Base-by-base conservation (phyloP, 2,329 filamentous ascomycete species). In the Tolypocladium sp. region DNA sequence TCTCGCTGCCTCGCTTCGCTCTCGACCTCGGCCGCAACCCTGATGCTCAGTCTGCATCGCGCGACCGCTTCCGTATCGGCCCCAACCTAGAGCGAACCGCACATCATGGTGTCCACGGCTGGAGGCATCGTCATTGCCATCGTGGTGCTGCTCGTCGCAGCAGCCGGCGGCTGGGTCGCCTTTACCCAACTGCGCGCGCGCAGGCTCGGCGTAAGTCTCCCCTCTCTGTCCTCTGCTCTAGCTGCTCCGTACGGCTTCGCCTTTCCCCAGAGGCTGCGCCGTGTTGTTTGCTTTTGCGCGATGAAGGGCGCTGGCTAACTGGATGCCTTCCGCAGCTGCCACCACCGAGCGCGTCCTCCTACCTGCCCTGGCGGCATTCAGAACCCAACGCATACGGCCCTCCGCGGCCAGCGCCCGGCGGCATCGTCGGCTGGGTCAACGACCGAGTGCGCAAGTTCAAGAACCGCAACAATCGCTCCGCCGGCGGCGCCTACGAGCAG, bases 71-170 rank as follows among this genome's bases (percentile, higher is more conserved):
- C 53, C 25, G 35, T 25, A 38, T 44, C 54, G 54, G 54, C 6
- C 25, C 27, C 40, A 12, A 41, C 38, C 10, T 44, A 44, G n/a
- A 35, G 49, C 49, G 30, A 53, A 35, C 20, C 20, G 30, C 20
- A 15, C 62, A 76, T 64, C 62, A 86, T 86, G 81, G 77, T 81
- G 69, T 80, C 80, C 63, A 76, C 82, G 56, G 78, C 82, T 64
- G 86, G 87, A 69, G 82, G 87, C 63, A 85, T 92, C 76, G 82
- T 92, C 71, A 85, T 95, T 70, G 81, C 91, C 68, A 72, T 93
- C 68, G 67, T 91, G 65, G 75, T 91, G 65, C 71, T 90, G 67
- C 69, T 84, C 58, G 61, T 87, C 58, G 72, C 78, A 58, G 83
- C 74, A 33, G 85, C 77, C 59, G 73, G 81, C 59, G 86, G 81